A percentile compares a stretch with the other conserved stretches of the same genome.
Conservation (phyloP, 768 basidiomycete genomes). For the Podaxis sp. region DNA sequence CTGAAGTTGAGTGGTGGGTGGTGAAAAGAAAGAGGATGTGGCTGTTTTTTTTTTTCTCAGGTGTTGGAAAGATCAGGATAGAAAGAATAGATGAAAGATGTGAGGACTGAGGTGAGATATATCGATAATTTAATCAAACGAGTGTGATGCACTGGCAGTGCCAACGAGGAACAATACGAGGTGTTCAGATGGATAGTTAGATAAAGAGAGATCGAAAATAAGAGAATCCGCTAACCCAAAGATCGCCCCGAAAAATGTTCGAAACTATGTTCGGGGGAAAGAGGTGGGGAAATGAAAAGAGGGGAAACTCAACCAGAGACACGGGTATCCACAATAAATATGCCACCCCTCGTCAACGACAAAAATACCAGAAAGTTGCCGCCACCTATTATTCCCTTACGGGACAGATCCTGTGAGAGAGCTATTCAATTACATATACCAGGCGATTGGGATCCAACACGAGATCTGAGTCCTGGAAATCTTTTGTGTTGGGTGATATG, state of each 20-base stretch:
- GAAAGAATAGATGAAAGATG: neutral
- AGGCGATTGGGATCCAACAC: neutral
- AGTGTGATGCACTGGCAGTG: conserved; percentile 2
- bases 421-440: no score
- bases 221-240: neutral
- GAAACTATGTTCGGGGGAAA: neutral
- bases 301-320: neutral
- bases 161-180: neutral
- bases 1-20: neutral
- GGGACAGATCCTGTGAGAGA: neutral
- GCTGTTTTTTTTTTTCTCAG: neutral
- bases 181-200: neutral
- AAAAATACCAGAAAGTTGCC: neutral
- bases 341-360: neutral
- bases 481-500: neutral
- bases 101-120: neutral
- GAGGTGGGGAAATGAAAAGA: neutral
- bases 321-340: conserved; percentile 11
- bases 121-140: conserved; percentile 10
- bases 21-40: neutral
- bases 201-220: neutral
- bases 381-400: neutral
- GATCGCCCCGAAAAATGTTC: neutral
- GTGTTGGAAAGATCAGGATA: neutral
- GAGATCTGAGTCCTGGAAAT: neutral